Percentiles rank a stretch among this genome's conserved stretches.
These are phyloP conservation scores for Solanum chiquidenum DNA, from an alignment of 257 asterid genomes.

Conservation along the genomic window DNA sequence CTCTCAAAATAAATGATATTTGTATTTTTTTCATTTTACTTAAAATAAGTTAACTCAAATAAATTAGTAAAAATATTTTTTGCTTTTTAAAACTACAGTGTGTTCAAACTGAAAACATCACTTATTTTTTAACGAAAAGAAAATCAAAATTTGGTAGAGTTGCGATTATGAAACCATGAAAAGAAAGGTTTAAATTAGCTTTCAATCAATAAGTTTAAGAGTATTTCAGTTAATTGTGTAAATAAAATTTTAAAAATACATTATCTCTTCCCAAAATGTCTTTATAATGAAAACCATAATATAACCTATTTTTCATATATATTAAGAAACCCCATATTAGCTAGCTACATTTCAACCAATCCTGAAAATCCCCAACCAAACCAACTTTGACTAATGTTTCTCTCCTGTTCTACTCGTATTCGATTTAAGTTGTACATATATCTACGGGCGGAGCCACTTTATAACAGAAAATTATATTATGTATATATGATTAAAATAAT, in stretches of 20 bases:
- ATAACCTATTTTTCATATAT: constrained; percentile 18
- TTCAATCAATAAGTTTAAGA: constrained; percentile 16
- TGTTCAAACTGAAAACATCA: neutral
- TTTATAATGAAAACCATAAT: constrained; percentile 46
- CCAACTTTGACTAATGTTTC: constrained; percentile 44
- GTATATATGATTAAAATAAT: too few relatives aligned
- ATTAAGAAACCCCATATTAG: constrained; percentile 37
- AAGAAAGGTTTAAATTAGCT: constrained; percentile 33
- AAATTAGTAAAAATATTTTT: neutral
- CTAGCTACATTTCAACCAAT: constrained; percentile 55
- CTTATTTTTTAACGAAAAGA: neutral
- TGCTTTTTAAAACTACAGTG: neutral
- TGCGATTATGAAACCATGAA: neutral
- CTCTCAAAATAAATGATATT: neutral
- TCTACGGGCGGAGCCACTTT: too few relatives aligned
- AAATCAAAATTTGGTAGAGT: neutral
- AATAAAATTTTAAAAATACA: constrained; percentile 2
- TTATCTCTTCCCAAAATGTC: constrained; percentile 19
- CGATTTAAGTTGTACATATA: too few relatives aligned
- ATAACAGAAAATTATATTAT: too few relatives aligned
- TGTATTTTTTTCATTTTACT: too few relatives aligned
- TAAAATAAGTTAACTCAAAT: neutral
- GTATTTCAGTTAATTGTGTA: constrained; percentile 24
- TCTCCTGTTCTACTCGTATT: neutral
- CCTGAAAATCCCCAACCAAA: constrained; percentile 45